Conservation (phyloP, 1,284 basidiomycete species). For the Fomitopsis palustris region DNA sequence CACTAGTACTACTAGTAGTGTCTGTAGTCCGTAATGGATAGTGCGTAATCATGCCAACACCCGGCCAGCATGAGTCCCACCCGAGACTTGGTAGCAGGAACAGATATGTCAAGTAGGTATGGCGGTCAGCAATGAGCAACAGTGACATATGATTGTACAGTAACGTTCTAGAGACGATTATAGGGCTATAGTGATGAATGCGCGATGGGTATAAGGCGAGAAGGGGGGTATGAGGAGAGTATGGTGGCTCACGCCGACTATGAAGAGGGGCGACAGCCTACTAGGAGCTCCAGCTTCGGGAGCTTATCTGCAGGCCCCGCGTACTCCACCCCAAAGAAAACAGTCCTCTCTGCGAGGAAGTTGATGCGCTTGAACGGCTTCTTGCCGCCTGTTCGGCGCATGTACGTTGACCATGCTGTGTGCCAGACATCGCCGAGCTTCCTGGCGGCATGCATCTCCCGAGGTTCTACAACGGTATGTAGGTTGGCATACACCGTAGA, state of each 20-base stretch:
- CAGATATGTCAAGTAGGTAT: too few species aligned
- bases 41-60: too few species aligned
- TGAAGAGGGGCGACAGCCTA: neutral
- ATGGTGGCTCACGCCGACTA: neutral
- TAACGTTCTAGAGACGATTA: too few species aligned
- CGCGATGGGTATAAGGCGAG: neutral
- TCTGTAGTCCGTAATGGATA: too few species aligned
- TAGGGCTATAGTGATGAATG: neutral
- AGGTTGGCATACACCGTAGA: neutral
- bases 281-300: neutral
- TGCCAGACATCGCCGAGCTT: neutral
- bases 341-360: neutral
- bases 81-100: too few species aligned
- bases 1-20: too few species aligned
- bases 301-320: neutral
- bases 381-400: neutral
- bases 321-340: neutral
- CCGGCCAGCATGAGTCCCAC: too few species aligned
- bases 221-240: neutral
- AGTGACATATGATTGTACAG: too few species aligned
- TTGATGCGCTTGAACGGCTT: neutral
- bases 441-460: neutral
- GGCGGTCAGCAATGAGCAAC: too few species aligned
- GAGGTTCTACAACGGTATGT: neutral
- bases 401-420: neutral